Conservation (phyloP, 2,329 filamentous ascomycete species). For the Cadophora gregata region DNA sequence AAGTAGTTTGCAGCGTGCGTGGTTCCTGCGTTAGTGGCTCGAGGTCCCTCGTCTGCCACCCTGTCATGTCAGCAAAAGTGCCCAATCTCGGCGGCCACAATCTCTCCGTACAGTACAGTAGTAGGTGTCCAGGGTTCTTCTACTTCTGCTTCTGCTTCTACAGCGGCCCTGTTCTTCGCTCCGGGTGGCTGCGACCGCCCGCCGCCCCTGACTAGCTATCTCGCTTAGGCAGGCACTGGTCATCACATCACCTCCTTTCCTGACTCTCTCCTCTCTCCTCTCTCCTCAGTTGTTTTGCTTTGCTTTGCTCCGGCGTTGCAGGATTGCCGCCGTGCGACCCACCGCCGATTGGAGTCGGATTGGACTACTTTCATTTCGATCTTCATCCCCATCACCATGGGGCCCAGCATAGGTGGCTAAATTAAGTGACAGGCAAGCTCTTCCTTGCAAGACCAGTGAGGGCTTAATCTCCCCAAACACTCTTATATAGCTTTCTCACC, state of each 20-base stretch:
- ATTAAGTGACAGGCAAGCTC: conserved; percentile 16
- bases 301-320: conserved; percentile 18
- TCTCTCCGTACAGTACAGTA: no score
- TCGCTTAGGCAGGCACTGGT: conserved; percentile 13
- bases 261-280: no score
- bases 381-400: conserved; percentile 4
- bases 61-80: conserved; percentile 4
- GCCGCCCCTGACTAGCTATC: neutral
- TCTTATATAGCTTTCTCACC: conserved; percentile 32
- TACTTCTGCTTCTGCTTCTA: no score
- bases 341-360: neutral
- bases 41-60: neutral
- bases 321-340: conserved; percentile 24
- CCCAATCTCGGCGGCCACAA: conserved; percentile 15
- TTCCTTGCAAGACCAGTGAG: conserved; percentile 16
- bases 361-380: conserved; percentile 18
- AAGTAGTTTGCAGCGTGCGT: neutral
- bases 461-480: conserved; percentile 31
- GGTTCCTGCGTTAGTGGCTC: conserved; percentile 4
- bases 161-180: conserved; percentile 11
- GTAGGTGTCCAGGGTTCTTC: neutral
- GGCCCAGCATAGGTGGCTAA: conserved; percentile 17
- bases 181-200: neutral
- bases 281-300: neutral
- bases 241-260: neutral